These are phyloP conservation scores for Pulveroboletus frians DNA, from an alignment of 768 basidiomycete genomes.

Conservation along the genomic window DNA sequence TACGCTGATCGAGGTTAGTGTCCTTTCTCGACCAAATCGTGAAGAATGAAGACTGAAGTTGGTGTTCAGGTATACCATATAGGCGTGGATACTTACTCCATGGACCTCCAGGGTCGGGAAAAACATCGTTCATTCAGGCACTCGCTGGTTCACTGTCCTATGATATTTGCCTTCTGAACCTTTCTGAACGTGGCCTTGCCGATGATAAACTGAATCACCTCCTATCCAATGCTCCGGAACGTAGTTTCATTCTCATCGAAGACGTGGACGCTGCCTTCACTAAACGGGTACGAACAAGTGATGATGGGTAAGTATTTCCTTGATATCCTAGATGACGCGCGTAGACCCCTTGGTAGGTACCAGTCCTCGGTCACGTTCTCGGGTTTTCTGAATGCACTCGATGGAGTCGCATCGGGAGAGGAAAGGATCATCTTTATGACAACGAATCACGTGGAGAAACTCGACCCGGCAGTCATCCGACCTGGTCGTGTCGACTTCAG, in stretches of 20 bases:
- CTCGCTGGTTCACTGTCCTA: slow-evolving; percentile 88
- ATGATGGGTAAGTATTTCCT: slow-evolving; percentile 71
- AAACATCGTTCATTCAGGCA: slow-evolving; percentile 98
- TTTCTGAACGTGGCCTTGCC: slow-evolving; percentile 91
- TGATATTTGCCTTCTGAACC: slow-evolving; percentile 93
- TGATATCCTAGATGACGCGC: slow-evolving; percentile 1
- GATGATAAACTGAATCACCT: slow-evolving; percentile 96
- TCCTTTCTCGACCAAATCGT: background rate
- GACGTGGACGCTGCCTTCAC: slow-evolving; percentile 98
- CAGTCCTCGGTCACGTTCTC: slow-evolving; percentile 97
- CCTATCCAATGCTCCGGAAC: slow-evolving; percentile 86
- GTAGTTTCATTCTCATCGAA: slow-evolving; percentile 92
- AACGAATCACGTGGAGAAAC: slow-evolving; percentile 86
- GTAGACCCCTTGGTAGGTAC: slow-evolving; percentile 48
- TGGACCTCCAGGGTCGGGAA: slow-evolving; percentile 96
- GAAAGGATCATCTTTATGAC: slow-evolving; percentile 99
- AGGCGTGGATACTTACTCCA: slow-evolving; percentile 91
- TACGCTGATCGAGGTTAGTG: slow-evolving; percentile 88
- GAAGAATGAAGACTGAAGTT: slow-evolving; percentile 8
- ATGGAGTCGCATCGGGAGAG: slow-evolving; percentile 96
- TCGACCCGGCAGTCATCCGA: slow-evolving; percentile 92
- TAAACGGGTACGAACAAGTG: slow-evolving; percentile 82
- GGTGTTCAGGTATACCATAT: slow-evolving; percentile 81
- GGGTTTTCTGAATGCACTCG: slow-evolving; percentile 92
- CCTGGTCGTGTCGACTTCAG: slow-evolving; percentile 92